Base-by-base conservation (phyloP, 2,329 filamentous ascomycete species). In the Ascochyta lentis region DNA sequence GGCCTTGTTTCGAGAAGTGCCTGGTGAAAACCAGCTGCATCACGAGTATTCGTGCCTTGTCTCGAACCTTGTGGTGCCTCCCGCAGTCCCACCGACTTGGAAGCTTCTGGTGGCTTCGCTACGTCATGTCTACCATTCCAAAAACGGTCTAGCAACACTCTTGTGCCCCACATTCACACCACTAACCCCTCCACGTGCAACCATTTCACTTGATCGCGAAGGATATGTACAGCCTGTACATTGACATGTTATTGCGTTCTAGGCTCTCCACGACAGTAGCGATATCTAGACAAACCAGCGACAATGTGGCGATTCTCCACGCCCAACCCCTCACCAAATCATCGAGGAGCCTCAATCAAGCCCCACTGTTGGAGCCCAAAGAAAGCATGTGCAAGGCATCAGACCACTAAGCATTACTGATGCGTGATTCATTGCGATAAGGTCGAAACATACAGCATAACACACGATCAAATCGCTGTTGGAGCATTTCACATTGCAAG, bases 71-170 rank as follows among this genome's bases (percentile, higher is more conserved):
- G 46, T 64, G 46, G 66, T 61, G 56, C 41, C 51, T 54, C 64
- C 58, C 46, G 55, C 55, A 56, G 44, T 46, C 48, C 50, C 50
- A 56, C 52, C 53, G 23, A 12, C 39, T 41, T 68, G 48, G 68
- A 71, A 67, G 62, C 58, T 71, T 72, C 69, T 62, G 42, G 68
- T 50, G 46, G 27, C 43, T 58, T 41, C 35, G 49, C 46, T 50
- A 56, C 47, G 53, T 56, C 53, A 56, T 47, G 49, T 39, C 42
- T 47, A 16, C 24, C 37, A 43, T 24, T 27, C 50, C 34, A 15
- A 33, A 43, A 51, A 39, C 1, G 48, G 43, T 16, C 13, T 52
- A 52, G 54, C 27, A 3, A 31, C 29, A 15, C 5, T 2, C 29
- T 3, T 15, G 4, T 4, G 24, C 15, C 23, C 12, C 7, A 8